A percentile compares a stretch with the other conserved stretches of the same genome.
phyloP scores from a whole-genome alignment of 1,284 basidiomycete species.

The Somion occarium region DNA sequence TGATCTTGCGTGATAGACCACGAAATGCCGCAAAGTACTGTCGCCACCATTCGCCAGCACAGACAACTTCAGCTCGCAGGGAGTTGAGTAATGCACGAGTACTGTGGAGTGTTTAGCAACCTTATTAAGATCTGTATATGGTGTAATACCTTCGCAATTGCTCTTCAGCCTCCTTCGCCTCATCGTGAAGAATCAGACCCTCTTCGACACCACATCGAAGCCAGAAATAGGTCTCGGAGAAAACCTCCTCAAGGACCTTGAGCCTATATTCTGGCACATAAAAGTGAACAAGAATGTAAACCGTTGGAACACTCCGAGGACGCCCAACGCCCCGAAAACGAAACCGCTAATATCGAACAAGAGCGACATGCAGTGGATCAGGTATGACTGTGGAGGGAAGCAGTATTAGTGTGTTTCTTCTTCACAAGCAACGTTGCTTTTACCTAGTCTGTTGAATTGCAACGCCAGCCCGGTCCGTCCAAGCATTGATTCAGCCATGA shows the following conservation, averaged over 20 bases:
- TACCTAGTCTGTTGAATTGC: too few species aligned
- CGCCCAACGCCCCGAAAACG: neutral
- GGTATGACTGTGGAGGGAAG: too few species aligned
- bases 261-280: neutral
- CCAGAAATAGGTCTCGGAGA: neutral
- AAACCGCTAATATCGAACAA: neutral
- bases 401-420: too few species aligned
- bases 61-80: neutral
- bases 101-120: neutral
- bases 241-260: neutral
- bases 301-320: neutral
- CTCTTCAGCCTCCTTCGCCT: neutral
- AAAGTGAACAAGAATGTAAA: neutral
- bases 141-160: neutral
- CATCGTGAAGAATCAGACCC: neutral
- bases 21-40: neutral
- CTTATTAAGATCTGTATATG: neutral
- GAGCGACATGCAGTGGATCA: too few species aligned
- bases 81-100: neutral
- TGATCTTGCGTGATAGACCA: too few species aligned
- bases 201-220: neutral
- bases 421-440: too few species aligned
- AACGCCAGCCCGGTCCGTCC: too few species aligned
- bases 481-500: too few species aligned
- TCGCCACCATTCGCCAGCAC: neutral